Percentiles rank a stretch among this genome's conserved stretches.
Conservation (phyloP, 148 eudicot genomes). For the Rhododendron simsii region DNA sequence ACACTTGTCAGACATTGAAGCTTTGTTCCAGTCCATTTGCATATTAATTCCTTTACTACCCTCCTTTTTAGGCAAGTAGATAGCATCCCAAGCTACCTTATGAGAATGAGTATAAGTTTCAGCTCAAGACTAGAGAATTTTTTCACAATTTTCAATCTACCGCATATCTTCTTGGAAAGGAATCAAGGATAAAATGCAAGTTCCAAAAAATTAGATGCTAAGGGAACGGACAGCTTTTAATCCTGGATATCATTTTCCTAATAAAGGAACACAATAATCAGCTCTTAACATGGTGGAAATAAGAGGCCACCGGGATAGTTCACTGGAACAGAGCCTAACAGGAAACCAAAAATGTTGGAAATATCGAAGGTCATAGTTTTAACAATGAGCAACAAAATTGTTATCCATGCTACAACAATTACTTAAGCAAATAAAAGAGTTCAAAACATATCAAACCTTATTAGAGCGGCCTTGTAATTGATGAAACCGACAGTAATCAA, state of each 20-base stretch:
- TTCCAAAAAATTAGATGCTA: background rate
- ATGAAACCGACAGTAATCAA: slow-evolving; percentile 81
- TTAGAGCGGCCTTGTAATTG: slow-evolving; percentile 80
- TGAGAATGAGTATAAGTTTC: background rate
- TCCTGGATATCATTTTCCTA: background rate
- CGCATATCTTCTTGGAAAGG: background rate
- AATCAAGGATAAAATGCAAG: background rate
- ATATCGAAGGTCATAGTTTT: background rate
- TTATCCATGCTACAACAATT: background rate
- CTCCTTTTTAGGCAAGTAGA: background rate
- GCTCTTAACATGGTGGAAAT: background rate
- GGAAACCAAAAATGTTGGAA: background rate
- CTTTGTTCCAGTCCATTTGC: background rate
- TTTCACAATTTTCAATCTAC: background rate
- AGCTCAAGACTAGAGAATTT: background rate
- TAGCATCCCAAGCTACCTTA: background rate
- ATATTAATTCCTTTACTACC: background rate
- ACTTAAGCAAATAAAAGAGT: background rate
- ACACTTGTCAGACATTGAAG: background rate
- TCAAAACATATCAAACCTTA: slow-evolving; percentile 42
- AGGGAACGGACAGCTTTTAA: background rate
- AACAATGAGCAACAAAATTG: background rate
- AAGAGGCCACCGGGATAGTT: background rate
- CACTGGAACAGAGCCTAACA: background rate
- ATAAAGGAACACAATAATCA: background rate